A percentile compares a stretch with the other conserved stretches of the same genome.
Evolutionary conservation across 352 stramenopile genomes (phyloP).

Genomic region (Pythium guiyangense): DNA sequence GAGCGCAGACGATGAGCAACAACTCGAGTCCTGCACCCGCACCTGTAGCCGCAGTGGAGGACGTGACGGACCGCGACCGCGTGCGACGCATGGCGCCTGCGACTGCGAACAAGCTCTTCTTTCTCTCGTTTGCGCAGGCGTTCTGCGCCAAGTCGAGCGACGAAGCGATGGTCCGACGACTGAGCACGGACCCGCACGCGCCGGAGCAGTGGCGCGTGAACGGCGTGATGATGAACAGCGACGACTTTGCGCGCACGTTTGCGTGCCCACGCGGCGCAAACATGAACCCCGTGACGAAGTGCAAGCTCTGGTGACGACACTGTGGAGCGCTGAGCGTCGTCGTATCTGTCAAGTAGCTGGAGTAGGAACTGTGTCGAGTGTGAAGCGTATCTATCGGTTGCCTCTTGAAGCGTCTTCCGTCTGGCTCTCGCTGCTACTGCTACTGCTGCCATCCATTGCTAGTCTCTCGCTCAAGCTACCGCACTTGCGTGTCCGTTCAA

Average conservation of each 20-base stretch:
- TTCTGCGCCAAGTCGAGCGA: constrained; percentile 70
- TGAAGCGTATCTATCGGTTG: too few species aligned
- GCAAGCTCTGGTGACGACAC: constrained; percentile 61
- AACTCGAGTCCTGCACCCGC: background rate
- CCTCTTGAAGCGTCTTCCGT: too few species aligned
- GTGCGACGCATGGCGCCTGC: constrained; percentile 6
- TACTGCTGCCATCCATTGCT: too few species aligned
- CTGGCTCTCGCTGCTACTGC: too few species aligned
- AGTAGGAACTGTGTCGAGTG: too few species aligned
- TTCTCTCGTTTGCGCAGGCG: constrained; percentile 68
- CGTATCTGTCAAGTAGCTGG: background rate
- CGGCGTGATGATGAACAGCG: constrained; percentile 70
- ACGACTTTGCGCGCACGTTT: constrained; percentile 61
- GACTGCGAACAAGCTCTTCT: constrained; percentile 60
- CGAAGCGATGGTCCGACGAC: constrained; percentile 35
- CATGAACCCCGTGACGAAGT: constrained; percentile 74
- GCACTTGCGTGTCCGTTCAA: too few species aligned
- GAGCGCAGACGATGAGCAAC: constrained; percentile 7
- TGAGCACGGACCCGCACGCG: constrained; percentile 60
- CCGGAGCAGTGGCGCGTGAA: constrained; percentile 76
- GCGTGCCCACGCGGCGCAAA: constrained; percentile 38
- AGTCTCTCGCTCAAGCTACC: too few species aligned
- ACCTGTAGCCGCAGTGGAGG: background rate
- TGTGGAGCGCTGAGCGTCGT: background rate
- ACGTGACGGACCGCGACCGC: constrained; percentile 12